These are phyloP conservation scores for Solidago caesia DNA, from an alignment of 129 eudicot genomes.

Conservation along the genomic window DNA sequence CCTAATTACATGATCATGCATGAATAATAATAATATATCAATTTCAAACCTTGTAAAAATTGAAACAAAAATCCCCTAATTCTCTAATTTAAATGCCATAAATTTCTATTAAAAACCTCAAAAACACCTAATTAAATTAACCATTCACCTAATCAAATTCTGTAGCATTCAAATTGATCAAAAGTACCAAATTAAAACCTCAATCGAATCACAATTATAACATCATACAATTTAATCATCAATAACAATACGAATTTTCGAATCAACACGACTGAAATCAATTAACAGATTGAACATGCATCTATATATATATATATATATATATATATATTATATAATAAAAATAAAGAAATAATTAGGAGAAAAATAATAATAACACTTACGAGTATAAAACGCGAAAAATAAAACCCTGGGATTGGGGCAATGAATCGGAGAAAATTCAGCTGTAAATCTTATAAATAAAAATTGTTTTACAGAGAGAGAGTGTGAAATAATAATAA, in stretches of 20 bases:
- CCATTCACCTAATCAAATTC: neutral
- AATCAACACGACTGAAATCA: constrained; percentile 7
- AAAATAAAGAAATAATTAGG: no score
- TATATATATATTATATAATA: neutral
- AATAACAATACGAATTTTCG: neutral
- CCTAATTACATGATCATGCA: constrained; percentile 24
- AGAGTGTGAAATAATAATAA: neutral
- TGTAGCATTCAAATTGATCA: constrained; percentile 14
- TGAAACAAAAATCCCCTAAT: neutral
- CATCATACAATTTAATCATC: neutral
- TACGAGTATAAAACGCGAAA: constrained; percentile 23
- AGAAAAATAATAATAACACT: neutral
- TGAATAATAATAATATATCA: constrained; percentile 10
- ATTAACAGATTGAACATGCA: constrained; percentile 18
- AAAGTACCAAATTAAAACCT: constrained; percentile 24
- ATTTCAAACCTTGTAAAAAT: neutral
- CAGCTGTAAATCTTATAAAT: constrained; percentile 30
- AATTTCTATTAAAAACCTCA: neutral
- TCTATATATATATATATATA: neutral
- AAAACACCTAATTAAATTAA: neutral
- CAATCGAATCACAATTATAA: constrained; percentile 2
- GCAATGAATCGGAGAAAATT: constrained; percentile 39
- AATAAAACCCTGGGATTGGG: constrained; percentile 37
- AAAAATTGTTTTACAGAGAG: constrained; percentile 21
- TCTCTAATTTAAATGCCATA: no score